Evolutionary conservation across 2,329 filamentous ascomycete species (phyloP), one percentile per base, ranked within the genome.

Genomic region (Huntiella moniliformis): DNA sequence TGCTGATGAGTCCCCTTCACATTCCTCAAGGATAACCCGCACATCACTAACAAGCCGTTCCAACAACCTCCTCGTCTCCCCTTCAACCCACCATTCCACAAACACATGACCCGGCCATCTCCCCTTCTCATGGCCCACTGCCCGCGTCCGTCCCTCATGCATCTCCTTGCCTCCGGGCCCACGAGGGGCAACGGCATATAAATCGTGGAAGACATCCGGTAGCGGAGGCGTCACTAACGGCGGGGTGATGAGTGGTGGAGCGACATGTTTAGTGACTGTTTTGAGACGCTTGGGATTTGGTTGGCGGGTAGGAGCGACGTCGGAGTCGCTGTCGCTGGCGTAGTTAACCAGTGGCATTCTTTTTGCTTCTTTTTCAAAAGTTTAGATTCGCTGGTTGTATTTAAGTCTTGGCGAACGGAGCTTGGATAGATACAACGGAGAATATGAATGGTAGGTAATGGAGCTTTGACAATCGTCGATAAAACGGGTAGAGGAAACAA

Each of bases 41-140:
- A 70, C 60, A 5, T 53, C 54, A 18, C 56, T 50, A 33, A 71
- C 60, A 35, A 74, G 60, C 4, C 52, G 50, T 12, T 56, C 57
- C 47, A 83, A 64, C 1, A 63, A 52, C 1, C 56, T 54, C 53
- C 71, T 66, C 51, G 79, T 67, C 38, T 56, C 39, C 11, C 59
- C 53, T 1, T 61, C 58, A 12, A 76, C 75, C 57, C 69, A 66
- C 75, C 73, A 98, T 65, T 96, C 88, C 47, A 94, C 67, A 60
- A 93, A 96, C 39, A 96, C 59, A 61, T 96, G 88, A 32, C 79
- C 85, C 1, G 88, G 85, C 91, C 91, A 98, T 60, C 86, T 84
- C 50, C 91, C 91, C 49, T 77, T 74, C 18, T 88, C 67, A 61
- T 98, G 91, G 17, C 88, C 87, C 42, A 77, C 82, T 48, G 79